A percentile compares a stretch with the other conserved stretches of the same genome.
phyloP scores from a whole-genome alignment of 2,329 filamentous ascomycete species.

The Didymella pomorum region DNA sequence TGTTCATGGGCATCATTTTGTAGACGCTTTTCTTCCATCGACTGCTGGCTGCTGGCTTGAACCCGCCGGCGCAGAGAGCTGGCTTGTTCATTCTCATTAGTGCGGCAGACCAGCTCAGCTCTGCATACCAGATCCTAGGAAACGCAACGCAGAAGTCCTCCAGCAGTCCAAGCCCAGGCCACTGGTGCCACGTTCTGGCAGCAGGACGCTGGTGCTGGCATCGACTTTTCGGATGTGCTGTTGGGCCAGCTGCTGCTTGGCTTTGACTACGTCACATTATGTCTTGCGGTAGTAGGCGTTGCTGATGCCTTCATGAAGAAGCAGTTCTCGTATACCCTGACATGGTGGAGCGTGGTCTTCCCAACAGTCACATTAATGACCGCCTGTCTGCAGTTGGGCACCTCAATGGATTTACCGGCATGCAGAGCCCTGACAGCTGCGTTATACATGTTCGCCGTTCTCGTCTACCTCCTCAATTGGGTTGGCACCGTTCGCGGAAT shows the following conservation, averaged over 20 bases:
- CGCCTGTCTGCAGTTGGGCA: constrained; percentile 14
- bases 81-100: constrained; percentile 13
- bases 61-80: constrained; percentile 15
- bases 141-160: constrained; percentile 3
- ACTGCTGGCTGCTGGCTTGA: constrained; percentile 11
- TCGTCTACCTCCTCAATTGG: constrained; percentile 13
- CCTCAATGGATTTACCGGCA: constrained; percentile 9
- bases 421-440: constrained; percentile 15
- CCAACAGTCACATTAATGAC: constrained; percentile 13
- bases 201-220: constrained; percentile 1
- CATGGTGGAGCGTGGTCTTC: constrained; percentile 16
- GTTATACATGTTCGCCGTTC: constrained; percentile 5
- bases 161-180: constrained; percentile 4
- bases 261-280: constrained; percentile 16
- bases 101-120: constrained; percentile 12
- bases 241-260: constrained; percentile 10
- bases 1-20: constrained; percentile 17
- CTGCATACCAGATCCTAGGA: constrained; percentile 13
- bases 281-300: constrained; percentile 6
- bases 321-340: constrained; percentile 17
- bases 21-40: constrained; percentile 18
- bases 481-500: constrained; percentile 10
- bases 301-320: constrained; percentile 12
- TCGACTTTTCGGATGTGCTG: constrained; percentile 9
- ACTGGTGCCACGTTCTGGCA: constrained; percentile 6